A percentile compares a stretch with the other conserved stretches of the same genome.
These are phyloP conservation scores for Fusarium sp. DNA, from an alignment of 2,329 filamentous ascomycete genomes.

Conservation along the genomic window DNA sequence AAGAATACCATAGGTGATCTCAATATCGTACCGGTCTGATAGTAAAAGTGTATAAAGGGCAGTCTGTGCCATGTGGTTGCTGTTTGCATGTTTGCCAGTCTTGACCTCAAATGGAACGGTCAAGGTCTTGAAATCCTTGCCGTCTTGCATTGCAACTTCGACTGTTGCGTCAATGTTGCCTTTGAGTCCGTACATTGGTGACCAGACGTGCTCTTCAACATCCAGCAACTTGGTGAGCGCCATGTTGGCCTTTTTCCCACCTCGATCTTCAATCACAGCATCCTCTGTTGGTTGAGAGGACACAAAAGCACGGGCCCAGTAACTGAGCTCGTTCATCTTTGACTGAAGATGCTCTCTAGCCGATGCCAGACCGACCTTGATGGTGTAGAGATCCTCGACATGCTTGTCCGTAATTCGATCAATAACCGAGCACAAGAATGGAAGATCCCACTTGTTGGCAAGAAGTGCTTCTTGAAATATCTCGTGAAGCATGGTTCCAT, in stretches of 20 bases:
- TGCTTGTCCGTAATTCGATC: constrained; percentile 75
- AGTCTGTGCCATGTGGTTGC: constrained; percentile 89
- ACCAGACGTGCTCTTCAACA: constrained; percentile 98
- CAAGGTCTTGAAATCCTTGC: constrained; percentile 69
- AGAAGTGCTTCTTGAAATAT: constrained; percentile 91
- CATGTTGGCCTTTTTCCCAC: constrained; percentile 78
- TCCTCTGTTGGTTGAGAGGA: constrained; percentile 70
- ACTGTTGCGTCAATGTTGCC: constrained; percentile 98
- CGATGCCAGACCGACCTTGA: constrained; percentile 75
- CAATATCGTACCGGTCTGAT: constrained; percentile 92
- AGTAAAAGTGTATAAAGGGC: constrained; percentile 91
- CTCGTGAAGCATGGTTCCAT: constrained; percentile 93
- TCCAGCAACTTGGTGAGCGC: constrained; percentile 93
- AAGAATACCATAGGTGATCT: constrained; percentile 86
- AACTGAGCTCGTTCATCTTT: constrained; percentile 81
- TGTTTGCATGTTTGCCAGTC: constrained; percentile 84
- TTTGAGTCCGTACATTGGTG: constrained; percentile 94
- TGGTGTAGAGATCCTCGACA: constrained; percentile 87
- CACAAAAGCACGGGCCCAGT: constrained; percentile 86
- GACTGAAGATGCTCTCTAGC: constrained; percentile 81
- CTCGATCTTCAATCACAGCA: constrained; percentile 79
- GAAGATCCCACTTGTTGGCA: constrained; percentile 78
- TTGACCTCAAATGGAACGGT: constrained; percentile 96
- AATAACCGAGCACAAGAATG: constrained; percentile 72
- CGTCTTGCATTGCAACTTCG: constrained; percentile 81